A percentile compares a stretch with the other conserved stretches of the same genome.
Conservation (phyloP, 2,329 filamentous ascomycete genomes). For the Colletotrichum lini region DNA sequence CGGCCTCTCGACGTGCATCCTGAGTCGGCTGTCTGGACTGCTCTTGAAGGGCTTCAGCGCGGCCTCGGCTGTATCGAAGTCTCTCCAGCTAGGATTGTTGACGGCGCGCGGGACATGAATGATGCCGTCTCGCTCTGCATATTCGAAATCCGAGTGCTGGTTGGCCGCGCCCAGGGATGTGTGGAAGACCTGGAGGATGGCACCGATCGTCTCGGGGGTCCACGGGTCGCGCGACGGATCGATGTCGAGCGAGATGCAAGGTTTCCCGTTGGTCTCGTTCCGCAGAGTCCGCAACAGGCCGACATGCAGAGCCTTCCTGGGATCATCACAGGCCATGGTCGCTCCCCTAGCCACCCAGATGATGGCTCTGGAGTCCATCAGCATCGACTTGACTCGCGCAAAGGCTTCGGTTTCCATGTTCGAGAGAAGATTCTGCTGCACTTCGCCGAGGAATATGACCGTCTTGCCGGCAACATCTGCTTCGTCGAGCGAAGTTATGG, state of each 20-base stretch:
- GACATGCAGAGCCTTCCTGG: constrained; percentile 1
- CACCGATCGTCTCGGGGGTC: not conserved
- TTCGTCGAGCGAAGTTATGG: no score
- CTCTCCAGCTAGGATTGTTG: not conserved
- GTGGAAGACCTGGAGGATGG: not conserved
- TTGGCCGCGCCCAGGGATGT: not conserved
- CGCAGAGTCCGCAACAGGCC: constrained; percentile 37
- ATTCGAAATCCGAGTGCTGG: constrained; percentile 5
- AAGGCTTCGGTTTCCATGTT: not conserved
- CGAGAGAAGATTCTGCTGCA: not conserved
- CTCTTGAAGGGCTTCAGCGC: not conserved
- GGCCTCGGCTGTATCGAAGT: not conserved
- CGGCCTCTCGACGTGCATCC: constrained; percentile 1
- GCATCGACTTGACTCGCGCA: not conserved
- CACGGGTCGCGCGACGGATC: constrained; percentile 3
- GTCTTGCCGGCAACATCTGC: not conserved
- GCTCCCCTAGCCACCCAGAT: constrained; percentile 21
- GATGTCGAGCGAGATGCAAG: constrained; percentile 16
- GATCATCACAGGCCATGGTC: not conserved
- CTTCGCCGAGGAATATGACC: constrained; percentile 1
- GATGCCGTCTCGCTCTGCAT: not conserved
- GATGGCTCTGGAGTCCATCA: not conserved
- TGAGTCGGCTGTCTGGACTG: constrained; percentile 2
- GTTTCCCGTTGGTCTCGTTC: constrained; percentile 30
- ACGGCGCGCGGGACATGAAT: not conserved